Conservation (phyloP, 805 yeast genomes). For the Scheffersomyces ergatensis region DNA sequence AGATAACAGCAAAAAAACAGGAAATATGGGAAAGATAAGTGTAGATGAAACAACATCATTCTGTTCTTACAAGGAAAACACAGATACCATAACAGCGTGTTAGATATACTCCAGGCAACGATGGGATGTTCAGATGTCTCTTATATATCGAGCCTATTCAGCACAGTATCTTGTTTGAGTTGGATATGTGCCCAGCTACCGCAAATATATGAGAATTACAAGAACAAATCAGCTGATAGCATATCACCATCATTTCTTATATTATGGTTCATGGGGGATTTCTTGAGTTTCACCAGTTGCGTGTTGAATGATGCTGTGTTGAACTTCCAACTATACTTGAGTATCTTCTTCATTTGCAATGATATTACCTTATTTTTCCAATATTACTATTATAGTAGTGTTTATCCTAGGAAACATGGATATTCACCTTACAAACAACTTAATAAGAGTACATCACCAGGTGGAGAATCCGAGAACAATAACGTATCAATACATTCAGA, state of each 20-base stretch:
- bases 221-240: slow-evolving; percentile 63
- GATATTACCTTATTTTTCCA: slow-evolving; percentile 39
- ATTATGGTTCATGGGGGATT: slow-evolving; percentile 67
- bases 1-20: too few relatives aligned
- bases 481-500: slow-evolving; percentile 1
- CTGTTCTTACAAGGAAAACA: too few relatives aligned
- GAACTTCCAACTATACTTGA: slow-evolving; percentile 36
- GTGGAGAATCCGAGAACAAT: not conserved
- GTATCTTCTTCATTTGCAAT: slow-evolving; percentile 38
- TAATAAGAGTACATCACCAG: not conserved
- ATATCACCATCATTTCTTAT: slow-evolving; percentile 57
- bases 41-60: too few relatives aligned
- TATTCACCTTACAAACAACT: not conserved
- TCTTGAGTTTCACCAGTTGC: slow-evolving; percentile 48
- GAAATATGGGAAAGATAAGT: too few relatives aligned
- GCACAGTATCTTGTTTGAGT: slow-evolving; percentile 45
- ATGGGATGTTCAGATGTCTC: slow-evolving; percentile 4
- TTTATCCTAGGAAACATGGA: slow-evolving; percentile 23
- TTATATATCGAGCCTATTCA: slow-evolving; percentile 25
- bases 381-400: slow-evolving; percentile 40
- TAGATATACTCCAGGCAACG: too few relatives aligned
- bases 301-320: slow-evolving; percentile 35
- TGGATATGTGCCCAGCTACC: slow-evolving; percentile 80
- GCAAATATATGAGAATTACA: slow-evolving; percentile 60
- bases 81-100: too few relatives aligned